Evolutionary conservation across 352 stramenopile species (phyloP), one percentile per base, ranked within the genome.

Genomic region (Blastocystis sp.): DNA sequence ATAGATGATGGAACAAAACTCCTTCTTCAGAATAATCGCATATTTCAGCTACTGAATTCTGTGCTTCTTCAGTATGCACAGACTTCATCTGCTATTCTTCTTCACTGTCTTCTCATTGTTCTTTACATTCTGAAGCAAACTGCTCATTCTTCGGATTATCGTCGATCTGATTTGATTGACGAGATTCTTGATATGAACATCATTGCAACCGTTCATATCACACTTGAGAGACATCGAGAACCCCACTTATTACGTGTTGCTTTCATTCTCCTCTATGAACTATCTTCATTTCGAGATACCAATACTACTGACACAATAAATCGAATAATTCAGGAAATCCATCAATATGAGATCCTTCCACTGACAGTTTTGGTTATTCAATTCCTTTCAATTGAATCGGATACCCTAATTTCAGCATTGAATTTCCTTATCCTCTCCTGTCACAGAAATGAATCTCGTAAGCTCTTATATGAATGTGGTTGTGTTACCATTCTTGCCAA

Each of bases 381-480:
- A 56, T 83, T 66, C 39, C 56, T 83, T 5, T 65, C 71, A 0
- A 46, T 83, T 19, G 42, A 63, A n/a, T 83, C 71, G 2, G 71
- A 83, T 9, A 24, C 71, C 16, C 71, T 83, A 4, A 24, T 83
- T 7, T 83, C 71, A 29, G 29, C 51, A 0, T 24, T 83, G 2
- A 83, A 83, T 52, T 65, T 83, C 19, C 32, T 83, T 16, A 83
- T 83, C 27, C n/a, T 83, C 12, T 27, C 27, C 29, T 65, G 71
- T 42, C 27, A 46, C 3, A 56, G 65, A 6, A 49, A 66, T n/a
- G 39, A 39, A 11, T 21, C 43, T n/a, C 12, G 51, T 4, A 57
- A 58, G 19, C 16, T 29, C 16, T 24, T 83, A 1, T 83, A 83
- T 42, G 46, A 52, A 24, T 52, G 56, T n/a, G 57, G 65, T 49